phyloP scores from a whole-genome alignment of 345 rosid species.

The Laguncularia racemosa region DNA sequence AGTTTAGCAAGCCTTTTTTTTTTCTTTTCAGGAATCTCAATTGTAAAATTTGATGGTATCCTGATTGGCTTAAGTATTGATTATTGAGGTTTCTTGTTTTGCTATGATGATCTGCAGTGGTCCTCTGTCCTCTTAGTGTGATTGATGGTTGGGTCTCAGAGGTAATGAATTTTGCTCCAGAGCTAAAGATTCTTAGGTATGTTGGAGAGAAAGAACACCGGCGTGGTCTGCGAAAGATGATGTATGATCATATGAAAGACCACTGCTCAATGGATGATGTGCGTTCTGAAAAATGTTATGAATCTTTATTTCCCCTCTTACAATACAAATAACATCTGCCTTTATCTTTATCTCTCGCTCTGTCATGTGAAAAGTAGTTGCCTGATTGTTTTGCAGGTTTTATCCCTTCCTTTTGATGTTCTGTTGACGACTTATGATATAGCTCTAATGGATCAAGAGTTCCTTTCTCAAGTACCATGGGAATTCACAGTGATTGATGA shows the following conservation, averaged over 20 bases:
- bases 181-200: conserved; percentile 53
- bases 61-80: conserved; percentile 1
- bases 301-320: neutral
- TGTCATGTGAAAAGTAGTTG: neutral
- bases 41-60: neutral
- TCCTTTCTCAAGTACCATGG: conserved; percentile 88
- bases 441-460: conserved; percentile 64
- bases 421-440: conserved; percentile 77
- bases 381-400: conserved; percentile 32
- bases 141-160: conserved; percentile 83
- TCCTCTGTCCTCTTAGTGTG: conserved; percentile 80
- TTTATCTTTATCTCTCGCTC: too few relatives aligned
- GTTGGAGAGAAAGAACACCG: conserved; percentile 72
- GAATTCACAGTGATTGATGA: conserved; percentile 68
- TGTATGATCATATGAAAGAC: conserved; percentile 37
- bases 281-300: conserved; percentile 18
- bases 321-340: too few relatives aligned
- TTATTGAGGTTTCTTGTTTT: neutral
- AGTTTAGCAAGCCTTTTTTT: conserved; percentile 26
- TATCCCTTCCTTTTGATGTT: conserved; percentile 58
- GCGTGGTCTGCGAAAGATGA: conserved; percentile 36
- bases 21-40: conserved; percentile 1
- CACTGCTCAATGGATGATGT: conserved; percentile 29
- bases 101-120: conserved; percentile 38
- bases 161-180: conserved; percentile 61